phyloP scores from a whole-genome alignment of 208 protist species.

The Leishmania tarentolae region DNA sequence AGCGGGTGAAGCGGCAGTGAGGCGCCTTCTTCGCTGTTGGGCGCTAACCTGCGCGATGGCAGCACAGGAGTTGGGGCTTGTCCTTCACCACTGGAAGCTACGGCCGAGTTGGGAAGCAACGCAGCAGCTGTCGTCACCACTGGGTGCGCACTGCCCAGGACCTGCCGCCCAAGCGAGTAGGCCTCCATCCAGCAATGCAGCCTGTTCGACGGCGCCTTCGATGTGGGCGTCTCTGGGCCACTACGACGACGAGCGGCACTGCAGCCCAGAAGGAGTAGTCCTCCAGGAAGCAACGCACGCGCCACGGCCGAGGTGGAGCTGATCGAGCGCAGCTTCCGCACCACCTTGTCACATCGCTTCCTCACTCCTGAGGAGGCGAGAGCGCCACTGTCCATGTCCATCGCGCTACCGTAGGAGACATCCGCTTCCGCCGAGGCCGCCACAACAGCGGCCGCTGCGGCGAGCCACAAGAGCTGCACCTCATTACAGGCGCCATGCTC shows the following conservation, averaged over 20 bases:
- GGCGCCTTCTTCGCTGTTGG: not conserved
- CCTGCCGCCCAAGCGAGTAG: conserved; percentile 7
- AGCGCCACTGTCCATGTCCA: not conserved
- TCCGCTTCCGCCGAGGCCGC: not conserved
- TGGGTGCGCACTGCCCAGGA: conserved; percentile 16
- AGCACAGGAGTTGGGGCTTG: not conserved
- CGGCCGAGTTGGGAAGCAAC: not conserved
- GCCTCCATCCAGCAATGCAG: conserved; percentile 19
- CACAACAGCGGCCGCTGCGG: not conserved
- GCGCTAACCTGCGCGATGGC: not conserved
- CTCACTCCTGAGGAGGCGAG: not conserved
- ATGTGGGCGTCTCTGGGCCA: not conserved
- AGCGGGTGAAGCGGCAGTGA: not conserved
- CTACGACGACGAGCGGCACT: not conserved
- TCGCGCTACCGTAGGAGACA: too few relatives aligned
- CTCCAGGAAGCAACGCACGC: conserved; percentile 26
- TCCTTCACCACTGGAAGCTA: conserved; percentile 2
- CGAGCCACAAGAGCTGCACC: conserved; percentile 24
- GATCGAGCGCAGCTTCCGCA: conserved; percentile 16
- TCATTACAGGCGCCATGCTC: conserved; percentile 23
- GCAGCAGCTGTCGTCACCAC: conserved; percentile 6
- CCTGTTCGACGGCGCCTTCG: not conserved
- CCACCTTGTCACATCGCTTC: conserved; percentile 13
- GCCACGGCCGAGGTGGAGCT: conserved; percentile 2
- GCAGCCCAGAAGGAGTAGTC: conserved; percentile 19